Evolutionary conservation across 169 alveolate genomes (phyloP).

Genomic region (Plasmodium vivax): DNA sequence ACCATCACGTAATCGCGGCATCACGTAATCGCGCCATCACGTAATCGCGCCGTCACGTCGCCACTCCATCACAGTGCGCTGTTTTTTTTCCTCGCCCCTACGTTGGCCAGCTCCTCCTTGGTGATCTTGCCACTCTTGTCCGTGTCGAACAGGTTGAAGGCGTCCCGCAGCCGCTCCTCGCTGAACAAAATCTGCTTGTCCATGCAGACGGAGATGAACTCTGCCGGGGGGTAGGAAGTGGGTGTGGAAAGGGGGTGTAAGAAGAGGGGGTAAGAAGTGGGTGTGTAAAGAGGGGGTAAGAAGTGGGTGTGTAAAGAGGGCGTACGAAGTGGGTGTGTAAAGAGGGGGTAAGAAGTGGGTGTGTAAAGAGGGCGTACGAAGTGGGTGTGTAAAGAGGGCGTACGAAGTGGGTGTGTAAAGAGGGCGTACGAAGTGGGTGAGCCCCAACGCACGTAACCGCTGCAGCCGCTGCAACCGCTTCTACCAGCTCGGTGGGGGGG

Average conservation of each 20-base stretch:
- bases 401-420: not conserved
- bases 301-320: not conserved
- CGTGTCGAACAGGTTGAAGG: constrained; percentile 85
- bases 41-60: too few relatives aligned
- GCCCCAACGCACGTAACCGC: too few relatives aligned
- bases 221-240: constrained; percentile 53
- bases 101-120: constrained; percentile 81
- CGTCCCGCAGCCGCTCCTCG: constrained; percentile 83
- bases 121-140: constrained; percentile 88
- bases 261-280: too few relatives aligned
- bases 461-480: not conserved
- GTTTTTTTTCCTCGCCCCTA: not conserved
- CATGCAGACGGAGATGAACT: constrained; percentile 90
- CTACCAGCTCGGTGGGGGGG: not conserved
- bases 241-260: not conserved
- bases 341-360: too few relatives aligned
- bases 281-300: not conserved
- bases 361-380: not conserved
- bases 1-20: not conserved
- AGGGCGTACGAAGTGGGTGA: too few relatives aligned
- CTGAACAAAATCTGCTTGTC: constrained; percentile 85
- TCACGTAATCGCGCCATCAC: too few relatives aligned
- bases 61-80: not conserved
- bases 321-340: not conserved
- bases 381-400: not conserved